Evolutionary conservation across 495 filamentous ascomycete genomes (phyloP), one percentile per base, ranked within the genome.

Genomic region (Lasiosphaeria ovina): DNA sequence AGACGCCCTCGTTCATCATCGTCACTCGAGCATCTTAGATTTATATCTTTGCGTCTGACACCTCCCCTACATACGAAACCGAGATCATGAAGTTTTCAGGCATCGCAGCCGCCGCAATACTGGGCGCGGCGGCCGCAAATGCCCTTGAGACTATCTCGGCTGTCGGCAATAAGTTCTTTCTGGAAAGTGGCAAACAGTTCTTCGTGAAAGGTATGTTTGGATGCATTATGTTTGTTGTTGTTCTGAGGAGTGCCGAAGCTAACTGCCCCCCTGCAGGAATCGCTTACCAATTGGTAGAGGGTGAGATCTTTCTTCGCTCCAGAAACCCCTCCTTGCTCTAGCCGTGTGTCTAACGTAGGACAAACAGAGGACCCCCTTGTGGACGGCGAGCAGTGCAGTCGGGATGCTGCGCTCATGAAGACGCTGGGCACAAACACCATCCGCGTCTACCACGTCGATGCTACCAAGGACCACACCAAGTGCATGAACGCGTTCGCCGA

Each of bases 371-470:
- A 96, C 69, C 92, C 92, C 17, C 81, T 96, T 63, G 72, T 88
- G 59, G 81, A 94, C 69, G 81, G 80, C 44, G 80, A 79, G 40
- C 92, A 96, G 81, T 96, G 92, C 77, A 74, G 80, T 63, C 86
- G 85, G 51, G 92, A 96, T 77, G 86, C 88, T 45, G 72, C 74
- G 16, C 81, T 90, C 56, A 96, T 96, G 92, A 76, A 89, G 67
- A 83, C 85, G 40, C 72, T 96, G 51, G 90, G 90, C 58, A 81
- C 89, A 72, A 96, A 96, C 70, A 78, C 88, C 17, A 93, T 96
- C 67, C 90, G 92, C 49, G 89, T 95, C 49, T 96, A 96, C 73
- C 92, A 95, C 69, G 92, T 95, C 56, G 88, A 93, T 64, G 70
- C 89, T 3, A 67, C 69, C 16, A 82, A 66, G 34, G 79, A 93